Base-by-base conservation (phyloP, 2,329 filamentous ascomycete species). In the Ophiostoma quercus region DNA sequence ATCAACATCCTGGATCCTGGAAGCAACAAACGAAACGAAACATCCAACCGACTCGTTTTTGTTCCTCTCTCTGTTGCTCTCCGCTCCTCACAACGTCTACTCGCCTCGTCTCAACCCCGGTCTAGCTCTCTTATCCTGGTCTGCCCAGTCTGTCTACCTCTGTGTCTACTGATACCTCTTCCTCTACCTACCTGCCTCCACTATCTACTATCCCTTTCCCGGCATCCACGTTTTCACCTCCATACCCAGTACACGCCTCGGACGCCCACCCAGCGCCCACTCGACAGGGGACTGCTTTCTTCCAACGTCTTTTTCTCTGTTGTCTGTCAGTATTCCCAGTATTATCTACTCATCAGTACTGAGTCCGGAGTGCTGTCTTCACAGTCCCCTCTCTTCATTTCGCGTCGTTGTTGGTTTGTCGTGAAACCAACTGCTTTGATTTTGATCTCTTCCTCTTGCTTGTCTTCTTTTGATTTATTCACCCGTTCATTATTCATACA, bases 21-120 rank as follows among this genome's bases (percentile, higher is more conserved):
- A 57, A 25, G 9, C 25, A 57, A 57, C 51, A 57, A 29, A 69
- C 51, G 51, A 57, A 57, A 57, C 51, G 51, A 57, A 57, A 57
- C 51, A 57, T 25, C 51, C 22, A 57, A 57, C 51, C 51, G 51
- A 25, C 51, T 51, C 25, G 25, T 29, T 29, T 29, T 29, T 29
- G 25, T 29, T 29, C 25, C 12, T 7, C 19, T 22, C 47, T 22
- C 51, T 57, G 8, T 25, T 22, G 8, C 51, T 57, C 43, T 47
- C 16, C 41, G 2, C 43, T 16, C 7, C 43, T 47, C 19, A 19
- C 16, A 47, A 41, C 39, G 39, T 47, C 43, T 47, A 47, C 51
- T 57, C 22, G 51, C 51, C 51, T 57, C 51, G n/a, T 9, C 12
- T 11, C 51, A 57, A 57, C 51, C 51, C 51, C 19, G 16, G 51